Evolutionary conservation across 352 stramenopile species (phyloP).

Genomic region (Bremia lactucae): DNA sequence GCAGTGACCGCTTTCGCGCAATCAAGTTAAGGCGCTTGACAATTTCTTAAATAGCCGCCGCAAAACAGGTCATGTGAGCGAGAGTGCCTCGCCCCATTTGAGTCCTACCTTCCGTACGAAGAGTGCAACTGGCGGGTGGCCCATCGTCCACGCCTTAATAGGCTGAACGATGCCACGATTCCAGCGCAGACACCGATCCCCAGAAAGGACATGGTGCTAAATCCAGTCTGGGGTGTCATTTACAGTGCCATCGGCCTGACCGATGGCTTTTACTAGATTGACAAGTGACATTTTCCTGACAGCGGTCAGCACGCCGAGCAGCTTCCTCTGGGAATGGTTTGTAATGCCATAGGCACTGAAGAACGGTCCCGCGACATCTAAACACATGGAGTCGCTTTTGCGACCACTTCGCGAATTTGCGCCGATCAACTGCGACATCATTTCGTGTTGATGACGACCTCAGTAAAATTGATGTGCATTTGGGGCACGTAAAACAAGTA

Average conservation of each 20-base stretch:
- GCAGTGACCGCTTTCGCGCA: neutral
- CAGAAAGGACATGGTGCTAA: conserved; percentile 1
- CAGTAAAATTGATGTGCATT: neutral
- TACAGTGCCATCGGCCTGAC: conserved; percentile 5
- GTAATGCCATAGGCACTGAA: conserved; percentile 14
- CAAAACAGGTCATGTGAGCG: neutral
- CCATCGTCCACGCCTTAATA: neutral
- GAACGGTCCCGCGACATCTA: neutral
- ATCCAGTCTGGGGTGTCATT: neutral
- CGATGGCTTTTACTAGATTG: conserved; percentile 8
- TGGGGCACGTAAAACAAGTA: no score
- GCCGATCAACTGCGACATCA: neutral
- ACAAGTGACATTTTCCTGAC: conserved; percentile 15
- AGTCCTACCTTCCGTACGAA: neutral
- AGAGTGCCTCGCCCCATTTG: neutral
- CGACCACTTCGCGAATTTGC: neutral
- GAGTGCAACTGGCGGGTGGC: neutral
- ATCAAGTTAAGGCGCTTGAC: neutral
- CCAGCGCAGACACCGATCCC: neutral
- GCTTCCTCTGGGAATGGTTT: conserved; percentile 26
- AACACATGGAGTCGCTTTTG: neutral
- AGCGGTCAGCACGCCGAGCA: conserved; percentile 14
- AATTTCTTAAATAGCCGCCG: neutral
- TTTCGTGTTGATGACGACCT: neutral
- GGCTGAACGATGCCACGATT: neutral